phyloP scores from a whole-genome alignment of 768 basidiomycete species.

The Amylocystis lapponica region DNA sequence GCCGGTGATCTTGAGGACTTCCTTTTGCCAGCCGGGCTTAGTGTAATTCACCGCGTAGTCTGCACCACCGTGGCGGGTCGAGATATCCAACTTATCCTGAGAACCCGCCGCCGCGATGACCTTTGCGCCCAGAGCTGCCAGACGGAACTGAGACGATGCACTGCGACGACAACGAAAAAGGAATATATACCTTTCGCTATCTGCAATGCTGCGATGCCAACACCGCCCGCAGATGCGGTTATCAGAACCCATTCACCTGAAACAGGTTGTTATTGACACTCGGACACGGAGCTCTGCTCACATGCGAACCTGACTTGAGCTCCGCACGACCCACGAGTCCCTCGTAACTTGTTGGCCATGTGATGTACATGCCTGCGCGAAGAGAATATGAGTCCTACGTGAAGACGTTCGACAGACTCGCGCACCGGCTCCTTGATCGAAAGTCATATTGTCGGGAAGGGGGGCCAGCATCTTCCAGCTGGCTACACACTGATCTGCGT shows the following conservation, averaged over 20 bases:
- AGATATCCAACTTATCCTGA: constrained; percentile 71
- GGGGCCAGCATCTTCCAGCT: constrained; percentile 46
- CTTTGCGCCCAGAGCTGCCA: constrained; percentile 75
- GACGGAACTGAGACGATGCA: not conserved
- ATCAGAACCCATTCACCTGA: constrained; percentile 88
- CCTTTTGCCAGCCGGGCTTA: constrained; percentile 78
- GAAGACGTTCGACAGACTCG: not conserved
- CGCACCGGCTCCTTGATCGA: constrained; percentile 81
- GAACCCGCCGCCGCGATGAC: constrained; percentile 94
- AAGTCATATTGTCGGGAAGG: constrained; percentile 71
- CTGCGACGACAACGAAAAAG: not conserved
- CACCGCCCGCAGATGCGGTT: constrained; percentile 94
- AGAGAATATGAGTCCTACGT: no score
- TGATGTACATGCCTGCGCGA: constrained; percentile 65
- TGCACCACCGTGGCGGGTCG: constrained; percentile 70
- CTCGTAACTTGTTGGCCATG: constrained; percentile 92
- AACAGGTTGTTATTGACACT: not conserved
- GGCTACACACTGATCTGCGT: constrained; percentile 68
- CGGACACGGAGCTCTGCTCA: not conserved
- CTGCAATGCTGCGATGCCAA: constrained; percentile 89
- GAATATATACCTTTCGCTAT: constrained; percentile 72
- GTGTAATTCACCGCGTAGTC: constrained; percentile 82
- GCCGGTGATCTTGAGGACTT: constrained; percentile 75
- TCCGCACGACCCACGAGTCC: constrained; percentile 82
- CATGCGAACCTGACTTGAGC: constrained; percentile 59